These are phyloP conservation scores for Waitea zeae DNA, from an alignment of 1,284 basidiomycete species.

Conservation along the genomic window DNA sequence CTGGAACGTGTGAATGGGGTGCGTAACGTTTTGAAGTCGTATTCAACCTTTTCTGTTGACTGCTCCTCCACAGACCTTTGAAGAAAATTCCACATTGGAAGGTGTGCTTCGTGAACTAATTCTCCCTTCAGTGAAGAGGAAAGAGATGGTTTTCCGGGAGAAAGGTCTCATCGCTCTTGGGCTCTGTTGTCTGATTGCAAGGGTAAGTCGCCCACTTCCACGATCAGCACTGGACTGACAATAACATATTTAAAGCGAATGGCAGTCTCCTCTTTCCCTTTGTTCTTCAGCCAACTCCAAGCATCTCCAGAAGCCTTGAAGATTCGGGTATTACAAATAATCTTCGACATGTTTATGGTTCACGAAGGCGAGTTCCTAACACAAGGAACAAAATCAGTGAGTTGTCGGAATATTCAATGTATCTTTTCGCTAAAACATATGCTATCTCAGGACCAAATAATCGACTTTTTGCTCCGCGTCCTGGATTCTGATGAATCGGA, in stretches of 20 bases:
- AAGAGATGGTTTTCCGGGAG: constrained; percentile 72
- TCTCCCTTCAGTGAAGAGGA: constrained; percentile 79
- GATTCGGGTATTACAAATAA: constrained; percentile 67
- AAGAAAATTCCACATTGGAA: constrained; percentile 88
- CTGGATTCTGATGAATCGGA: constrained; percentile 62
- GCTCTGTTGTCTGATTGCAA: constrained; percentile 82
- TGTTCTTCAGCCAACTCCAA: constrained; percentile 80
- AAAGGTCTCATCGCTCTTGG: constrained; percentile 79
- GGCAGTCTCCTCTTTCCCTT: constrained; percentile 80
- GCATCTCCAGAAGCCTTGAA: constrained; percentile 68
- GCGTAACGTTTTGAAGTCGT: constrained; percentile 12
- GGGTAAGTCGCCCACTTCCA: constrained; percentile 20
- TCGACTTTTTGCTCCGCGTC: constrained; percentile 61
- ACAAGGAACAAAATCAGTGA: too few relatives aligned
- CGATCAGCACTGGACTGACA: background rate
- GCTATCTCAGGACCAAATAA: too few relatives aligned
- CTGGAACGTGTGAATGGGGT: constrained; percentile 85
- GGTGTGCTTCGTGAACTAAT: constrained; percentile 85
- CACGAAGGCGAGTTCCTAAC: constrained; percentile 68
- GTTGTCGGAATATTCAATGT: too few relatives aligned
- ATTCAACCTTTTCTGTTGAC: constrained; percentile 2
- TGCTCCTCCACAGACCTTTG: constrained; percentile 45
- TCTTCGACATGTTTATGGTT: constrained; percentile 86
- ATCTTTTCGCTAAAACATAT: too few relatives aligned
- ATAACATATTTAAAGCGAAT: constrained; percentile 41